Base-by-base conservation (phyloP, 176 grass and related monocot species). In the Ensete glaucum region DNA sequence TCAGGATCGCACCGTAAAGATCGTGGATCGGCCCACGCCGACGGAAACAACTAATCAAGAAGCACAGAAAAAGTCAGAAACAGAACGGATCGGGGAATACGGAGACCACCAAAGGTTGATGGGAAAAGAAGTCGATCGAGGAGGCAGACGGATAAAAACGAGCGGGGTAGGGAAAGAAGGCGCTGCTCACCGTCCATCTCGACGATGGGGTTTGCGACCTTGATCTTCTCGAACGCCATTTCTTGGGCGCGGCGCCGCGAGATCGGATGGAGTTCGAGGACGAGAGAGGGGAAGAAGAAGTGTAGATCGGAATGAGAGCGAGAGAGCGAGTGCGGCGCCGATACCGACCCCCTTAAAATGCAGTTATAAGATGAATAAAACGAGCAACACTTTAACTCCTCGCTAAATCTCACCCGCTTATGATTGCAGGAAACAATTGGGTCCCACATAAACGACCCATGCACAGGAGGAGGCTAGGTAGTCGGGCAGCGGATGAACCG, bases 401-500 rank as follows among this genome's bases (percentile, higher is more conserved):
- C 3, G 3, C 4, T 43, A 0, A 5, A 43, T 0, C 0, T 43
- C 34, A 43, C 34, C 34, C 4, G 34, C 34, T 43, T 43, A 43
- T 43, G 34, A 6, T 43, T 6, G 34, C 5, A 6, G 34, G 0
- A 43, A 4, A 43, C 34, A 43, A 6, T 43, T 6, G 34, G 34
- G 34, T 43, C 34, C 34, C 3, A 43, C 34, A 43, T 0, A 43
- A 43, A 43, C 4, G 4, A 43, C 34, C 34, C 34, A 43, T 43
- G 0, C 34, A 6, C 34, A 43, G 34, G 34, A 43, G 34, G 34
- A 43, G 34, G 34, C 34, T 43, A 43, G 0, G 6, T 4, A 4
- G 0, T 6, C 4, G 34, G 34, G 34, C 6, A 43, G 0, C 0
- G 0, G 6, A 0, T 0, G 0, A 0, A 4, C 34, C 6, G 34